phyloP scores from a whole-genome alignment of 768 basidiomycete genomes.

The Termitomyces sp. region DNA sequence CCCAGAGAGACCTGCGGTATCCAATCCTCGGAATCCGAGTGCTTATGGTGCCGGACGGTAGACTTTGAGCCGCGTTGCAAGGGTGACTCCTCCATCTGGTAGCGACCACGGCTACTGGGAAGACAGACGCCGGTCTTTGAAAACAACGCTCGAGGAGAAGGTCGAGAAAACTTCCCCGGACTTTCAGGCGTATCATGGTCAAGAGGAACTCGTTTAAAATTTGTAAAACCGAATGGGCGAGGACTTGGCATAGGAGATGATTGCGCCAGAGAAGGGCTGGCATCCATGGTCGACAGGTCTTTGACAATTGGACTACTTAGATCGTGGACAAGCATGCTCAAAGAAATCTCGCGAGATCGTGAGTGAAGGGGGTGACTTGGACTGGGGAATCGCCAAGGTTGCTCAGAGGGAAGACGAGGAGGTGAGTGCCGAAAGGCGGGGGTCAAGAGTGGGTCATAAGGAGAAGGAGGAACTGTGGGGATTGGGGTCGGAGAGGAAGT shows the following conservation, averaged over 20 bases:
- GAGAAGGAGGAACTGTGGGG: constrained; percentile 57
- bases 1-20: constrained; percentile 31
- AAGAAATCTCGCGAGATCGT: constrained; percentile 57
- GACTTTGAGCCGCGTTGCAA: constrained; percentile 32
- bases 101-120: constrained; percentile 28
- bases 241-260: constrained; percentile 36
- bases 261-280: constrained; percentile 33
- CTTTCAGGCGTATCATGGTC: constrained; percentile 33
- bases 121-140: constrained; percentile 33
- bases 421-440: constrained; percentile 80
- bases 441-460: constrained; percentile 72
- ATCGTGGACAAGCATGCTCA: constrained; percentile 61
- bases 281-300: constrained; percentile 23
- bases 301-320: constrained; percentile 47
- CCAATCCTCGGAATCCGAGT: constrained; percentile 40
- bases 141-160: constrained; percentile 41
- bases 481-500: constrained; percentile 31
- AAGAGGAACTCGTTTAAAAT: constrained; percentile 19
- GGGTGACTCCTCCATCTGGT: constrained; percentile 49
- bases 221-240: constrained; percentile 17
- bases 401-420: constrained; percentile 70
- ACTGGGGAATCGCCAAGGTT: constrained; percentile 81
- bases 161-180: constrained; percentile 29
- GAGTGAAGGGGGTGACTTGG: constrained; percentile 77
- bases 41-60: constrained; percentile 24